Percentiles rank a stretch among this genome's conserved stretches.
Evolutionary conservation across 2,329 filamentous ascomycete species (phyloP).

Genomic region (Cadophora malorum): DNA sequence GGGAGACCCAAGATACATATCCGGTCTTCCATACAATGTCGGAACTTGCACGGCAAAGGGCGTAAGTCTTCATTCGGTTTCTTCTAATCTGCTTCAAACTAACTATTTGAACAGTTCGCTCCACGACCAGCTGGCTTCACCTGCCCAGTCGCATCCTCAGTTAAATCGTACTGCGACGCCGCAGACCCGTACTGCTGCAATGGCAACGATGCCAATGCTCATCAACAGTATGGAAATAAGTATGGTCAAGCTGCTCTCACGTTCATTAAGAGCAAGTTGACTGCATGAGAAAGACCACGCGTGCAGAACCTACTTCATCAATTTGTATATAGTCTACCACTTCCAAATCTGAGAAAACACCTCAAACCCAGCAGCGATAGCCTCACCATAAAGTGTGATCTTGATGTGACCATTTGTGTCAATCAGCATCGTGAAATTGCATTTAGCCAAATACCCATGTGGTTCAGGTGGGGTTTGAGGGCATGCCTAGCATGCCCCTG

Average conservation of each 20-base stretch:
- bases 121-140: constrained; percentile 59
- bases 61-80: constrained; percentile 52
- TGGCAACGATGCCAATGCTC: constrained; percentile 58
- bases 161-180: constrained; percentile 66
- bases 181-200: constrained; percentile 68
- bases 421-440: neutral
- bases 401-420: neutral
- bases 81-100: too few species aligned
- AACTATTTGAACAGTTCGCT: constrained; percentile 51
- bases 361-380: neutral
- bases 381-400: neutral
- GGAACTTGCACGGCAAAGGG: constrained; percentile 64
- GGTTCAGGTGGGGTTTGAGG: neutral
- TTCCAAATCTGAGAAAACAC: neutral
- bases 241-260: constrained; percentile 61
- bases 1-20: constrained; percentile 65
- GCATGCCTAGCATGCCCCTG: neutral
- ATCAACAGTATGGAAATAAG: constrained; percentile 63
- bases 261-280: constrained; percentile 62
- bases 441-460: constrained; percentile 1
- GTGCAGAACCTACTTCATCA: neutral
- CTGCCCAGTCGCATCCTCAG: constrained; percentile 59
- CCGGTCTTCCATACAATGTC: constrained; percentile 64
- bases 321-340: neutral
- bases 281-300: neutral